Conservation (phyloP, 495 filamentous ascomycete genomes). For the Chaetomidium leptoderma region DNA sequence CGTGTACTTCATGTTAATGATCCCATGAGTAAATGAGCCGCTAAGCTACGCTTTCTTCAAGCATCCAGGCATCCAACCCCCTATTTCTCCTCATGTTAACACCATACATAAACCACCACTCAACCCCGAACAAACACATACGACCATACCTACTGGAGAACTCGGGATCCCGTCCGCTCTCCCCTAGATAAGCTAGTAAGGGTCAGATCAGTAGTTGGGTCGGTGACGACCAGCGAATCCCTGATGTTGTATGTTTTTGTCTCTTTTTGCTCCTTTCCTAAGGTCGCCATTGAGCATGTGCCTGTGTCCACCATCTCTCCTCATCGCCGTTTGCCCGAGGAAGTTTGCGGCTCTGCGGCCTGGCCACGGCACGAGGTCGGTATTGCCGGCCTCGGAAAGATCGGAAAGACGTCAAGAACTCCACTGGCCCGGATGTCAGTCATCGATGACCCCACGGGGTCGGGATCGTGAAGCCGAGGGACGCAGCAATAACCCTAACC, state of each 20-base stretch:
- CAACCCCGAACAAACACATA: too few relatives aligned
- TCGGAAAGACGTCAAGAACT: not conserved
- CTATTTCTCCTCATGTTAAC: too few relatives aligned
- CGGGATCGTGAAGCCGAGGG: not conserved
- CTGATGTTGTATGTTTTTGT: constrained; percentile 43
- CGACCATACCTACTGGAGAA: constrained; percentile 13
- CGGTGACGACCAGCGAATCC: constrained; percentile 40
- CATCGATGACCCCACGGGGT: not conserved
- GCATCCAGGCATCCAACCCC: too few relatives aligned
- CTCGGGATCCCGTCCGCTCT: constrained; percentile 51
- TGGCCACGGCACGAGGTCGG: not conserved
- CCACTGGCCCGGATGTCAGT: constrained; percentile 1
- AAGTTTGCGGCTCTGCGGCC: constrained; percentile 10
- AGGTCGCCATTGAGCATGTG: too few relatives aligned
- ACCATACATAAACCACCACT: too few relatives aligned
- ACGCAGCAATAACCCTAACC: not conserved
- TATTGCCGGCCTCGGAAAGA: constrained; percentile 7
- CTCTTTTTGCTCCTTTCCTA: too few relatives aligned
- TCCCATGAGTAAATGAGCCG: too few relatives aligned
- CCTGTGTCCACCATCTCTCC: constrained; percentile 1
- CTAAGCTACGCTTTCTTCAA: too few relatives aligned
- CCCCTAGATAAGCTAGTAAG: constrained; percentile 38
- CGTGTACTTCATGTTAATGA: too few relatives aligned
- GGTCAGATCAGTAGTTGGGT: constrained; percentile 41
- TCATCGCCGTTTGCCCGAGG: not conserved